Base-by-base conservation (phyloP, 164 flowering plant genomes). In the Vitis rupestris region DNA sequence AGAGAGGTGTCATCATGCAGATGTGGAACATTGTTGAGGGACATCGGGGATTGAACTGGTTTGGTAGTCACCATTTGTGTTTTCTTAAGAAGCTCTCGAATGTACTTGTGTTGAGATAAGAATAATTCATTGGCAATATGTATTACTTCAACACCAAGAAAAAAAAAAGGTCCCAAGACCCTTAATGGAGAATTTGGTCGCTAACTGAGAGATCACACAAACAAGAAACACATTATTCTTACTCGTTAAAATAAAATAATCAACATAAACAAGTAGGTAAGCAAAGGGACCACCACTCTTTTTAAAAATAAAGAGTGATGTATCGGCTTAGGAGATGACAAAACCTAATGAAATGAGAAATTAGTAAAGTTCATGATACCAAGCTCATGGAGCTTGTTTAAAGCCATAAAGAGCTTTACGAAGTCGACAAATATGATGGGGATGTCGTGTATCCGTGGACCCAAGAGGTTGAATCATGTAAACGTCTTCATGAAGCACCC, bases 71-170 rank as follows among this genome's bases (percentile, higher is more conserved):
- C 11, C 76, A 73, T 73, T 1, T 63, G 9, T 2, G 55, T 23
- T 0, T 47, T 27, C 11, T 17, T 7, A 9, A 73, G 64, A 56
- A 73, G 30, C 50, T 68, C 68, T 12, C 0, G 27, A 23, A 23
- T 23, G 27, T 23, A 23, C 27, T 23, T 23, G 27, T 23, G 27
- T 23, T 23, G 27, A 23, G 27, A 23, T 23, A 23, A 23, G 27
- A 23, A 48, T 15, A 17, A 68, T 57, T 14, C 67, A 68, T 0
- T 29, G 27, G 3, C 57, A 5, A 61, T 68, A 58, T 3, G 23
- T 31, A 14, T 54, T 37, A 63, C 71, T 30, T 75, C 71, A 4
- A 70, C 68, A 71, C 78, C 74, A 1, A 75, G 61, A 65, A 70
- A 70, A 57, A 56, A 8, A 31, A 11, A 2, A 75, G 44, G 10